Conservation (phyloP, 139 green algal genomes). For the Chlorella sp. region DNA sequence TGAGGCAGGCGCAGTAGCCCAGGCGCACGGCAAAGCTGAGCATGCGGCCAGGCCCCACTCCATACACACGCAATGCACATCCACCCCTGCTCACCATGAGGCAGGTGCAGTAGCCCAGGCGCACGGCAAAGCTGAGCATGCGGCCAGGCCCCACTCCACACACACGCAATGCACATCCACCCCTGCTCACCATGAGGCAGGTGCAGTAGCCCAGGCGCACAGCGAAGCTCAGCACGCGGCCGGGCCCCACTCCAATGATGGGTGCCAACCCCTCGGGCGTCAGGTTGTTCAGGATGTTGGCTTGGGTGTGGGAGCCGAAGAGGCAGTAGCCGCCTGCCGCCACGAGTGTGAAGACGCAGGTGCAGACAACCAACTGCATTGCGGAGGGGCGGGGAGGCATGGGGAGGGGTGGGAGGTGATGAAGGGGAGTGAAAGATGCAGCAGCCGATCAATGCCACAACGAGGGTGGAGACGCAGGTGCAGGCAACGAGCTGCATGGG, state of each 20-base stretch:
- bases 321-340: conserved; percentile 42
- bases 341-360: conserved; percentile 42
- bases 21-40: no score
- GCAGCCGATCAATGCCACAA: conserved; percentile 35
- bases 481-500: conserved; percentile 28
- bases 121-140: no score
- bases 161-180: no score
- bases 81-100: no score
- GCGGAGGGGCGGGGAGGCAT: no score
- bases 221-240: conserved; percentile 29
- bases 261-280: conserved; percentile 24
- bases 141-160: no score
- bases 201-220: conserved; percentile 47
- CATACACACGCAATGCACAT: no score
- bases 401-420: neutral
- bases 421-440: conserved; percentile 19
- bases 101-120: no score
- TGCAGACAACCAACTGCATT: conserved; percentile 36
- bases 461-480: conserved; percentile 40
- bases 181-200: conserved; percentile 30
- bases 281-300: conserved; percentile 53
- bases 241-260: conserved; percentile 1
- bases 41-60: no score
- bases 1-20: no score
- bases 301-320: conserved; percentile 18